phyloP scores from a whole-genome alignment of 1,139 yeast genomes.

The Yamadazyma spencermartinsiae region DNA sequence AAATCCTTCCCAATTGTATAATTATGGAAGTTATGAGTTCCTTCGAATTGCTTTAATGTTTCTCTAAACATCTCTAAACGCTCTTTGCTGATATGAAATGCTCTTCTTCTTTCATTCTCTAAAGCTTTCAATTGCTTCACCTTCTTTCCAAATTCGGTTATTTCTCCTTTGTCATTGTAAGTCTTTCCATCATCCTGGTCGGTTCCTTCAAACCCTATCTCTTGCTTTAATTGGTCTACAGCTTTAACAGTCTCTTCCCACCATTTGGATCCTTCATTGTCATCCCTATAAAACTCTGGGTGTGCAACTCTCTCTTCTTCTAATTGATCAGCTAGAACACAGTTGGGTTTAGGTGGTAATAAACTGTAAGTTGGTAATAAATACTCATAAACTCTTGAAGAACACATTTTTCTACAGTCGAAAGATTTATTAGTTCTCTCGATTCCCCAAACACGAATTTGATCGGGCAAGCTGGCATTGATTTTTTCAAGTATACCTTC shows the following conservation, averaged over 20 bases:
- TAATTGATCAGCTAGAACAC: constrained; percentile 62
- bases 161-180: constrained; percentile 34
- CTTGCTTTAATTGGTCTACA: constrained; percentile 34
- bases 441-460: constrained; percentile 90
- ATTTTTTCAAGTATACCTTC: constrained; percentile 72
- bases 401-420: constrained; percentile 94
- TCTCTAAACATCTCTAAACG: constrained; percentile 64
- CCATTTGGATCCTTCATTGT: constrained; percentile 68
- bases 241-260: constrained; percentile 59
- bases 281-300: constrained; percentile 61
- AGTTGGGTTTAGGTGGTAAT: constrained; percentile 82
- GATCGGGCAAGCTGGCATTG: constrained; percentile 75
- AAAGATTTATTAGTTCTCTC: constrained; percentile 87
- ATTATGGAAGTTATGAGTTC: constrained; percentile 93
- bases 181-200: constrained; percentile 28
- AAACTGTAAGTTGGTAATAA: constrained; percentile 87
- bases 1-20: constrained; percentile 88
- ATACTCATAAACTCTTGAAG: constrained; percentile 91
- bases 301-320: constrained; percentile 49
- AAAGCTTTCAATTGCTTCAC: constrained; percentile 60
- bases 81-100: constrained; percentile 61
- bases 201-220: constrained; percentile 43
- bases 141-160: constrained; percentile 43
- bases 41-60: constrained; percentile 73
- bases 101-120: constrained; percentile 69